phyloP scores from a whole-genome alignment of 352 stramenopile species.

The Phytopythium boreale region DNA sequence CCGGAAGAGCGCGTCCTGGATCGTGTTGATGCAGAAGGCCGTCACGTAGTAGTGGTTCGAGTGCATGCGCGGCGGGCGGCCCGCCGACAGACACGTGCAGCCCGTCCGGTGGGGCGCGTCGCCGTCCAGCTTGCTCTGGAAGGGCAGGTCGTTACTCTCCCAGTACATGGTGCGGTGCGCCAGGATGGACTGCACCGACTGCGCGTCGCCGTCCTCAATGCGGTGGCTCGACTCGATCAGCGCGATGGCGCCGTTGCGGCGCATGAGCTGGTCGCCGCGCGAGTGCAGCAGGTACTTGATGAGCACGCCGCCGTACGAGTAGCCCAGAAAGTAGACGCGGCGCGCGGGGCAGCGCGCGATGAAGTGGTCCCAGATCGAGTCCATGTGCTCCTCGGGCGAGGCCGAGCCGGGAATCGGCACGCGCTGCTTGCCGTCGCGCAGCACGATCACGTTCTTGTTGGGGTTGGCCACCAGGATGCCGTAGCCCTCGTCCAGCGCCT shows the following conservation, averaged over 20 bases:
- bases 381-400: constrained; percentile 86
- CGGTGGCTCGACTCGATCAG: constrained; percentile 86
- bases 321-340: constrained; percentile 85
- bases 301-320: constrained; percentile 85
- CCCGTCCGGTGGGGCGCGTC: constrained; percentile 80
- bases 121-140: constrained; percentile 75
- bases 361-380: constrained; percentile 86
- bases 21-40: constrained; percentile 87
- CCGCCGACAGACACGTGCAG: constrained; percentile 79
- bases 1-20: constrained; percentile 81
- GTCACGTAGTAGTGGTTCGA: constrained; percentile 89
- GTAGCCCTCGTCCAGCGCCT: constrained; percentile 81
- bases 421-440: constrained; percentile 76
- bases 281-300: constrained; percentile 90
- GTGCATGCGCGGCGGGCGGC: constrained; percentile 58
- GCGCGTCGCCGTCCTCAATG: constrained; percentile 82
- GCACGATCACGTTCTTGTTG: constrained; percentile 88
- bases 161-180: constrained; percentile 89
- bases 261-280: constrained; percentile 82
- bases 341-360: constrained; percentile 49
- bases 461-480: constrained; percentile 88
- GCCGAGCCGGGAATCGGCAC: constrained; percentile 81
- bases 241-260: constrained; percentile 81
- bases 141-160: constrained; percentile 78
- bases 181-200: constrained; percentile 85